These are phyloP conservation scores for Bromus sterilis DNA, from an alignment of 176 grass and related monocot species.

Conservation along the genomic window DNA sequence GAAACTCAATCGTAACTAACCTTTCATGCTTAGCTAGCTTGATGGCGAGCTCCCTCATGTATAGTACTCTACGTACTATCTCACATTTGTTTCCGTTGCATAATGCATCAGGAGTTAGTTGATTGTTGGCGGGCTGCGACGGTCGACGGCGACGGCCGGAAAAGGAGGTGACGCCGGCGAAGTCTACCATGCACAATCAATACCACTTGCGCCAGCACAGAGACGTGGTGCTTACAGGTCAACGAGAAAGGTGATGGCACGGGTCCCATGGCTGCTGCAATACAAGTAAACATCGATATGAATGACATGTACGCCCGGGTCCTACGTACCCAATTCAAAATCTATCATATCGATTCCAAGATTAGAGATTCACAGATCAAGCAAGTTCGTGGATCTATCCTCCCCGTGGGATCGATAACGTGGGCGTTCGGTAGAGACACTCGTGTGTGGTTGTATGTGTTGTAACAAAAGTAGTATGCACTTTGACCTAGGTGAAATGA, in stretches of 20 bases:
- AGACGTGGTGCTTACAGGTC: neutral
- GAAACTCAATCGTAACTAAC: neutral
- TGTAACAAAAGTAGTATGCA: neutral
- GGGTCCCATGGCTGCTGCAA: neutral
- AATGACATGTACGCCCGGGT: neutral
- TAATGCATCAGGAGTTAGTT: neutral
- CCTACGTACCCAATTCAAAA: no score
- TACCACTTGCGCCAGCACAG: neutral
- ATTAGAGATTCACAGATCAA: neutral
- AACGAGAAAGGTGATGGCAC: neutral
- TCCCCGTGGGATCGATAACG: neutral
- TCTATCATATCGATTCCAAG: no score
- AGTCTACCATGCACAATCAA: conserved; percentile 23
- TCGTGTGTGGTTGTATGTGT: neutral
- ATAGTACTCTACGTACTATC: no score
- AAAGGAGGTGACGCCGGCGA: conserved; percentile 10
- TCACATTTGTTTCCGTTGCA: neutral
- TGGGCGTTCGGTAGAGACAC: neutral
- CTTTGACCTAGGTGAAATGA: no score
- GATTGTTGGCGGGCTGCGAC: conserved; percentile 13
- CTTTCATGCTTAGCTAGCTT: neutral
- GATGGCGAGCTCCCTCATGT: neutral
- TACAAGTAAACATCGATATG: neutral
- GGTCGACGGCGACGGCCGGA: neutral
- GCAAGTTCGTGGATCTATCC: neutral